Percentiles rank a stretch among this genome's conserved stretches.
Evolutionary conservation across 495 filamentous ascomycete genomes (phyloP).

Genomic region (Talaromyces ruber): DNA sequence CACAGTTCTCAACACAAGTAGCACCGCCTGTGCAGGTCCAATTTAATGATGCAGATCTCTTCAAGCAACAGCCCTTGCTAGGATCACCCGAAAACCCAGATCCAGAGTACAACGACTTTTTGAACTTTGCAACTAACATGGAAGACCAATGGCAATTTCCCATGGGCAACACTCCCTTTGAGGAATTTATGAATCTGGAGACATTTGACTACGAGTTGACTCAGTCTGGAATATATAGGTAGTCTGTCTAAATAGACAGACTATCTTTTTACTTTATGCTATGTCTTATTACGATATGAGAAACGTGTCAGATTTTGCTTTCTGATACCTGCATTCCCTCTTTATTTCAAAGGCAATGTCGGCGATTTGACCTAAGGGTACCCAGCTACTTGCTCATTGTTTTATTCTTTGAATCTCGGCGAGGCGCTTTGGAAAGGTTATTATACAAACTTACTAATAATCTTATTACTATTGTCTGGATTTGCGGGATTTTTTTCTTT

Average conservation of each 20-base stretch:
- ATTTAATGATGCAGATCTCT: not conserved
- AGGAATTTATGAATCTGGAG: not conserved
- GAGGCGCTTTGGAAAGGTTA: not conserved
- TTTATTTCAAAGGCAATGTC: not conserved
- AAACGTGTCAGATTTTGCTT: not conserved
- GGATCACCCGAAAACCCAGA: not conserved
- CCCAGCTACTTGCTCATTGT: not conserved
- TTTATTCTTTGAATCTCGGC: not conserved
- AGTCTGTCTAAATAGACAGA: not conserved
- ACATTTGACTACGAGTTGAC: not conserved
- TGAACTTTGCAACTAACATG: not conserved
- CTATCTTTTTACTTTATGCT: not conserved
- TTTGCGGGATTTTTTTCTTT: not conserved
- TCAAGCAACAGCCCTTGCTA: not conserved
- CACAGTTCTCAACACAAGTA: not conserved
- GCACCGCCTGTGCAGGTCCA: not conserved
- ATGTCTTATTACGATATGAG: not conserved
- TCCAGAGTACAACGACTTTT: not conserved
- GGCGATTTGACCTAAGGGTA: not conserved
- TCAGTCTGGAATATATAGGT: not conserved
- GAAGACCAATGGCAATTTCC: conserved; percentile 1
- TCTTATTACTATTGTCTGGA: not conserved
- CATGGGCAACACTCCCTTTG: not conserved
- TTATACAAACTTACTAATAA: not conserved
- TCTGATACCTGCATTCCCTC: not conserved